A percentile compares a stretch with the other conserved stretches of the same genome.
These are phyloP conservation scores for Teratosphaeria pseudoeucalypti DNA, from an alignment of 2,329 filamentous ascomycete species.

Conservation along the genomic window DNA sequence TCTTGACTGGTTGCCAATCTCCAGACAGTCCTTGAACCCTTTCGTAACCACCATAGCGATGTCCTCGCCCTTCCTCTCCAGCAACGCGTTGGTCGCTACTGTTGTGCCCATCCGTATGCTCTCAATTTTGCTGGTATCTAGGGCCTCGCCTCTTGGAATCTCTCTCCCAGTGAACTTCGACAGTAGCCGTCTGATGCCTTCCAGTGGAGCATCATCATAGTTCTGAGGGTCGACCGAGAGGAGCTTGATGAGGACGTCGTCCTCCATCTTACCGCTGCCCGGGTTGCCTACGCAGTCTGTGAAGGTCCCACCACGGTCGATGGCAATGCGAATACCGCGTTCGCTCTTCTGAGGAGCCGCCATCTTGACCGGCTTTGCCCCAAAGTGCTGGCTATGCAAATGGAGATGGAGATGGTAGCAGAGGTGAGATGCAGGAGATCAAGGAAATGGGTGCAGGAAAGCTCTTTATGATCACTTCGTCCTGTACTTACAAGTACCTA, in stretches of 20 bases:
- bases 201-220: conserved; percentile 81
- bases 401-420: background rate
- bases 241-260: conserved; percentile 77
- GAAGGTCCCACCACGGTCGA: conserved; percentile 76
- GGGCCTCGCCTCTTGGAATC: conserved; percentile 65
- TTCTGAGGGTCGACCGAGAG: conserved; percentile 84
- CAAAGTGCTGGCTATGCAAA: background rate
- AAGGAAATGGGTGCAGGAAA: background rate
- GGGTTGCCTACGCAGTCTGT: conserved; percentile 85
- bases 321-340: conserved; percentile 62
- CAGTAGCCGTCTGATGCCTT: conserved; percentile 80
- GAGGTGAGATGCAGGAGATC: background rate
- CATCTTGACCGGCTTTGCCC: background rate
- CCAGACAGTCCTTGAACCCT: conserved; percentile 77
- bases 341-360: conserved; percentile 1
- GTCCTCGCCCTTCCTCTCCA: conserved; percentile 82
- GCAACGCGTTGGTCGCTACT: conserved; percentile 81
- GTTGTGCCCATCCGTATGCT: conserved; percentile 95
- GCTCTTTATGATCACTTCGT: background rate
- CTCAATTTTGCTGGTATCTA: conserved; percentile 76
- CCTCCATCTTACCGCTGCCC: conserved; percentile 53
- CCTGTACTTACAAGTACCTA: background rate
- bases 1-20: conserved; percentile 82
- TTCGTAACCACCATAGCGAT: conserved; percentile 80
- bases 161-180: conserved; percentile 64